Evolutionary conservation across 805 yeast genomes (phyloP), one percentile per base, ranked within the genome.

Genomic region (Suhomyces kilbournensis): DNA sequence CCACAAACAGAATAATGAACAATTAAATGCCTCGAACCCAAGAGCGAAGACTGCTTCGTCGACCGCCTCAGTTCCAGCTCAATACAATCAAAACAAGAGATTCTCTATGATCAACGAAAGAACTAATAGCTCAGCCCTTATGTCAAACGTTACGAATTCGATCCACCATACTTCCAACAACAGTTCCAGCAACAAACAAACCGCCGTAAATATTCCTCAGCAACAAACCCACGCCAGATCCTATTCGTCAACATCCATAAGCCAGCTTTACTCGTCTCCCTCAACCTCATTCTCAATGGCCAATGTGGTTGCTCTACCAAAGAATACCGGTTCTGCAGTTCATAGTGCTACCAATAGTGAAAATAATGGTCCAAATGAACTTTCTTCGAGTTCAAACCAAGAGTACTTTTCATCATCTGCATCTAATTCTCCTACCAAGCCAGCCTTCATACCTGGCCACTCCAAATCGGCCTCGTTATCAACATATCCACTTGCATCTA

Each of bases 281-380:
- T 85, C 87, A 55, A 86, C 88, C 23, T 83, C 88, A 7, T 81
- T 85, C 40, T 80, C 82, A 3, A 58, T 70, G 44, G 72, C 76
- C 5, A 82, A 81, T 65, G 85, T 82, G 1, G 71, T 80, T 23
- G 84, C 82, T 0, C 48, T 60, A 3, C 57, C 63, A 12, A 53
- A 64, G 12, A 61, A 66, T 7, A 49, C 50, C 19, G 47, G 46
- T 32, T 35, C 48, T 14, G 23, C 43, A 7, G 32, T 28, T 12
- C 32, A 28, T 12, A 28, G 12, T 28, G 3, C 28, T 9, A 7
- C 28, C 9, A 40, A n/a, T 9, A 48, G 30, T 19, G 35, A 15
- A 14, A 45, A 44, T n/a, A 56, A 55, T 15, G 28, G 45, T 42
- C 5, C 25, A 20, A 38, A 38, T 22, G 19, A 43, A 9, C 20